Evolutionary conservation across 2,329 filamentous ascomycete genomes (phyloP), one percentile per base, ranked within the genome.

Genomic region (Rhinocladiella similis): DNA sequence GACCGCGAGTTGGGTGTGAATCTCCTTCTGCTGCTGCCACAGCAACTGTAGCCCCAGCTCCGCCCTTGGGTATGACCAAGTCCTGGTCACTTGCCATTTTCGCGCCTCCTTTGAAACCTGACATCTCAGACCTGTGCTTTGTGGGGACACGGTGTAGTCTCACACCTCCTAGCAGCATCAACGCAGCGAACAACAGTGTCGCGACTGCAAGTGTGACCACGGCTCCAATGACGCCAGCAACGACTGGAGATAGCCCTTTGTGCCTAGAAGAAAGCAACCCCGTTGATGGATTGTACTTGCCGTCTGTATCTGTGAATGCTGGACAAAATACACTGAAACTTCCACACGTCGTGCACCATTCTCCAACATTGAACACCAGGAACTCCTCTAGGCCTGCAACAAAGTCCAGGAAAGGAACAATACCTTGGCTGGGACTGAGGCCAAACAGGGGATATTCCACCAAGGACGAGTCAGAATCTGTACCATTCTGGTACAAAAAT

Each of bases 401-500:
- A 67, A 85, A 85, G 3, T 82, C 80, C 0, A 57, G 62, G 71
- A 80, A 84, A 0, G 68, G 66, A 62, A 84, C 77, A 4, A 76
- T 73, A 1, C 70, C 74, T 22, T 72, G 68, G 57, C 73, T 75
- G 1, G 76, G 77, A 1, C 75, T 75, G 52, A 73, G 69, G 43
- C 74, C 73, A 65, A 85, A 84, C 10, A 85, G 68, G 1, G 80
- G 75, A 59, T 80, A 83, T 1, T 73, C 60, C 14, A 70, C 66
- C 29, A 75, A 72, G 1, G 64, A 63, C 27, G 67, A 66, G 19
- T 68, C 59, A 10, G 59, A 50, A 20, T 72, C 70, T 0, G 81
- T 82, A 47, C 80, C 81, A 63, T 86, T 85, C 63, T 79, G 80
- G 69, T 82, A 79, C 54, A 77, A 72, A 66, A 85, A 83, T 18